Base-by-base conservation (phyloP, 768 basidiomycete species). In the Boletus rubropictus region DNA sequence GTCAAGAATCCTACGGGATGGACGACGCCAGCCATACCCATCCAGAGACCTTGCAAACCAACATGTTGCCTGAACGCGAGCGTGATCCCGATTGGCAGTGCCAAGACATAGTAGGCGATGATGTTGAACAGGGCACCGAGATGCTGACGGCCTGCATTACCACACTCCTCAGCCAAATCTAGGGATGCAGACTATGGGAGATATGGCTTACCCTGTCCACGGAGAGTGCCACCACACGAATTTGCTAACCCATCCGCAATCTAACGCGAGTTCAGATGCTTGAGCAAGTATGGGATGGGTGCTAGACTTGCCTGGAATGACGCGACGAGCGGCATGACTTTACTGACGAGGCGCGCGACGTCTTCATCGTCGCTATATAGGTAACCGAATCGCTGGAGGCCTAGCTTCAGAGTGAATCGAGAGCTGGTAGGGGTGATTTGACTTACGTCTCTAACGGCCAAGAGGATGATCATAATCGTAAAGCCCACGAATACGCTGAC, bases 81-180 rank as follows among this genome's bases (percentile, higher is more conserved):
- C 2, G 67, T 70, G 44, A 77, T 72, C 10, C 78, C 79, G 18
- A 79, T 58, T 0, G 78, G 79, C 2, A 79, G 60, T 4, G 77
- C 79, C 31, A 80, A 58, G 1, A 77, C 66, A 48, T 79, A 80
- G 60, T 80, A 80, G 31, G 85, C 84, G 14, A 85, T 65, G 21
- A 84, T 59, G 59, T 89, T 87, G 69, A 88, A 86, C 7, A 80
- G 55, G 7, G 86, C 86, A 7, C 86, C 86, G 15, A 88, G 74
- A 50, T 83, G 80, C 59, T 89, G 86, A 17, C 82, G 63, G 7
- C 71, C 72, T 68, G 53, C 1, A 44, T 38, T 18, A 17, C 29
- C 18, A 31, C 18, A 14, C 49, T 22, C 29, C 14, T 63, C 32
- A 53, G 54, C 18, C 7, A 8, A 21, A 10, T 11, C 5, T 9